phyloP scores from a whole-genome alignment of 1,284 basidiomycete genomes.

The Grifola frondosa region DNA sequence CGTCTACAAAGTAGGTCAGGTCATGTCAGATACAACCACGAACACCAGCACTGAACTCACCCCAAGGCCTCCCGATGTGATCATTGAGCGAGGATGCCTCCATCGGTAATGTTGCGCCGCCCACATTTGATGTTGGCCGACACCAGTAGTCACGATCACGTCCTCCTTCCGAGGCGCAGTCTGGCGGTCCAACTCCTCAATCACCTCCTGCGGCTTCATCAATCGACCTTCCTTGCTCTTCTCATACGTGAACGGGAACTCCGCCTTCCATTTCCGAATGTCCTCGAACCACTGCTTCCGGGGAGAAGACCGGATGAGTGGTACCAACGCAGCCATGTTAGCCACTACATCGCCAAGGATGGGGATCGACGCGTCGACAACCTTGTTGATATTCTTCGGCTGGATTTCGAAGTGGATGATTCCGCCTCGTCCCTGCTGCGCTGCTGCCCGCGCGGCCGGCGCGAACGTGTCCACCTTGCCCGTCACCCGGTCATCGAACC shows the following conservation, averaged over 20 bases:
- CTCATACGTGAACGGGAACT: conserved; percentile 89
- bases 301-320: conserved; percentile 66
- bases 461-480: conserved; percentile 91
- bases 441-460: conserved; percentile 87
- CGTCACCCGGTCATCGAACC: conserved; percentile 98
- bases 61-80: conserved; percentile 96
- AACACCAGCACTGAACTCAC: conserved; percentile 50
- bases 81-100: conserved; percentile 84
- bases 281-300: conserved; percentile 82
- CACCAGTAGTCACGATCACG: conserved; percentile 89
- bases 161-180: conserved; percentile 76
- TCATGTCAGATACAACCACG: conserved; percentile 5
- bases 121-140: conserved; percentile 99
- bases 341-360: conserved; percentile 91
- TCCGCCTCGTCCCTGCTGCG: conserved; percentile 87
- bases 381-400: conserved; percentile 99
- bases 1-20: conserved; percentile 49
- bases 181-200: conserved; percentile 87
- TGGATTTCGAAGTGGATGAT: conserved; percentile 99
- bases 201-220: conserved; percentile 96
- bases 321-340: conserved; percentile 82
- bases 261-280: conserved; percentile 83
- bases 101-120: conserved; percentile 94
- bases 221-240: conserved; percentile 63
- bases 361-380: conserved; percentile 92